Base-by-base conservation (phyloP, 805 yeast species). In the Yamadazyma paraphyllophila region DNA sequence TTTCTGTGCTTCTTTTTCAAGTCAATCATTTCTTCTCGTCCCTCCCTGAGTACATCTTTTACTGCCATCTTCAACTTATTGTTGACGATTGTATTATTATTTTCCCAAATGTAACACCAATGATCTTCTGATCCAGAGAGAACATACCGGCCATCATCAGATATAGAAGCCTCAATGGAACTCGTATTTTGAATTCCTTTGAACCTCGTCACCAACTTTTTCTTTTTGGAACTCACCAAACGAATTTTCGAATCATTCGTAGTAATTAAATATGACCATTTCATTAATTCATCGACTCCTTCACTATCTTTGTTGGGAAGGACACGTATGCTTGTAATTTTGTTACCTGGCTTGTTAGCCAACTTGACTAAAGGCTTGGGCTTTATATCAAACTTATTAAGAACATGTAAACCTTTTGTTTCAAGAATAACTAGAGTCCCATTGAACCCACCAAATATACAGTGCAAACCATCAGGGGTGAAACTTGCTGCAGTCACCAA, bases 41-140 rank as follows among this genome's bases (percentile, higher is more conserved):
- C 65, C 31, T 68, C 74, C 7, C 55, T 43, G 14, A 66, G 54
- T 11, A 69, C 40, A 16, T 71, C 77, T 39, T 62, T 65, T 36
- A 71, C 45, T 1, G 71, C 62, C 32, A 48, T 57, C 27, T 60
- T 64, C 43, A 73, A 56, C 53, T 56, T 67, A 51, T 62, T 73
- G 58, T 67, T 76, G 52, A 66, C 67, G 54, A 66, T 67, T 30
- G 63, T 57, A 44, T 71, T 69, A 50, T 71, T 66, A 53, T 72
- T 62, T 45, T 77, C 75, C 98, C 98, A 92, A 10, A 88, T 67
- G 58, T 90, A 91, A 11, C 87, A 79, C 82, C 90, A 82, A 54
- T 87, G 88, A 65, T 91, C 94, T 60, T 91, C 97, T 10, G 95
- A 85, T 0, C 96, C 96, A 7, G 86, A 74, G 7, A 90, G 74